Conservation (phyloP, 805 yeast genomes). For the Saturnispora kantuleensis region DNA sequence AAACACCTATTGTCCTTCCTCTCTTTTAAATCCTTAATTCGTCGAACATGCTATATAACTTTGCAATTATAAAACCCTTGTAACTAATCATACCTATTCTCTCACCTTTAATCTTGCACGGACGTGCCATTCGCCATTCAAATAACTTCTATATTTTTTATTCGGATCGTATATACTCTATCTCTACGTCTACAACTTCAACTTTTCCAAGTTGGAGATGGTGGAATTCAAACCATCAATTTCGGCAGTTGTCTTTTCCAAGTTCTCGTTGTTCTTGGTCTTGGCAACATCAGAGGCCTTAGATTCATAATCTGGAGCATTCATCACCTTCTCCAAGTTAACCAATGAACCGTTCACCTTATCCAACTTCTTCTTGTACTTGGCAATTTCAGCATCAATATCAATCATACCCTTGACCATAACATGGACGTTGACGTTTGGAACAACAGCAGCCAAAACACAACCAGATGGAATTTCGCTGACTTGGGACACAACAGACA, state of each 20-base stretch:
- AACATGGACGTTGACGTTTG: conserved; percentile 77
- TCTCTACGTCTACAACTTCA: conserved; percentile 39
- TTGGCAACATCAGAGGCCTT: conserved; percentile 81
- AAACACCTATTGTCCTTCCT: no score
- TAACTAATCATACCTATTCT: no score
- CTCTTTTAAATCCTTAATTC: no score
- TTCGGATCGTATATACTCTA: background rate
- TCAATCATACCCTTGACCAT: conserved; percentile 93
- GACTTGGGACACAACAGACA: conserved; percentile 48
- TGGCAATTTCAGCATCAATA: conserved; percentile 79
- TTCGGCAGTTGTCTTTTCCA: conserved; percentile 71
- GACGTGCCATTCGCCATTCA: no score
- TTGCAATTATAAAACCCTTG: no score
- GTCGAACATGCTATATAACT: no score
- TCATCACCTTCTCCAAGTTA: conserved; percentile 59
- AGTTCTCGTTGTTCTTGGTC: conserved; percentile 59
- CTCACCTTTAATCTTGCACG: no score
- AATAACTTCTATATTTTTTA: no score
- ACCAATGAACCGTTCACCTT: conserved; percentile 52
- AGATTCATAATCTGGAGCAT: conserved; percentile 65
- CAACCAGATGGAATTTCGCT: conserved; percentile 78
- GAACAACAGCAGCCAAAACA: conserved; percentile 72
- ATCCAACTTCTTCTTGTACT: conserved; percentile 67
- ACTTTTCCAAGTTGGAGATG: conserved; percentile 70
- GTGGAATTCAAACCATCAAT: conserved; percentile 84